These are phyloP conservation scores for Limonium bicolor DNA, from an alignment of 148 eudicot species.

Conservation along the genomic window DNA sequence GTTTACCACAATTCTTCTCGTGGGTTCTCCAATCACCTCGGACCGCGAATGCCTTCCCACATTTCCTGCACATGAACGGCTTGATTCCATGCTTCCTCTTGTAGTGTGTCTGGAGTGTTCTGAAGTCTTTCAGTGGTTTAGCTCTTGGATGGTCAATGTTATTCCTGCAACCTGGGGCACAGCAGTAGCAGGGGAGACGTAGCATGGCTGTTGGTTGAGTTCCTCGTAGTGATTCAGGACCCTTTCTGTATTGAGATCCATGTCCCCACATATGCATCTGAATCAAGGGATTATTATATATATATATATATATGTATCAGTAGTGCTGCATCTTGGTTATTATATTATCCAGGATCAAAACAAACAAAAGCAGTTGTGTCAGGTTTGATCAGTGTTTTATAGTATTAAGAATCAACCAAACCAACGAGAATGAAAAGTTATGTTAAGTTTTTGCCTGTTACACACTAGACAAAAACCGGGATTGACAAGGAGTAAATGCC, in stretches of 20 bases:
- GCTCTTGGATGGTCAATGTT: slow-evolving; percentile 76
- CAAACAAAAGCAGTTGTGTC: too few species aligned
- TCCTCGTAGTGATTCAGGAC: slow-evolving; percentile 63
- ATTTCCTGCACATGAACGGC: slow-evolving; percentile 65
- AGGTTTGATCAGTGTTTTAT: too few species aligned
- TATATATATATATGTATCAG: too few species aligned
- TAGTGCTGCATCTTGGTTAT: too few species aligned
- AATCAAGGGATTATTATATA: not conserved
- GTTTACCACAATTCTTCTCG: slow-evolving; percentile 75
- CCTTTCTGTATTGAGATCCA: slow-evolving; percentile 75
- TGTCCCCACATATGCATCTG: slow-evolving; percentile 96
- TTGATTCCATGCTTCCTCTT: slow-evolving; percentile 72
- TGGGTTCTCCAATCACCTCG: slow-evolving; percentile 81
- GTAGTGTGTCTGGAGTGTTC: slow-evolving; percentile 77
- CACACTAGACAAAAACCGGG: too few species aligned
- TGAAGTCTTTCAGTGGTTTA: slow-evolving; percentile 62
- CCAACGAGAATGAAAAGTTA: too few species aligned
- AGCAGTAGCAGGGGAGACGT: slow-evolving; percentile 69
- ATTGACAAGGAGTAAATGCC: too few species aligned
- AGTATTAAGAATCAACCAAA: too few species aligned
- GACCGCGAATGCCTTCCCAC: slow-evolving; percentile 68
- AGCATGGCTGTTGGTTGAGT: slow-evolving; percentile 82
- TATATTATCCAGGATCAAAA: too few species aligned
- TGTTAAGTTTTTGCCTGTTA: too few species aligned
- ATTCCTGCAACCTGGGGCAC: slow-evolving; percentile 66